Evolutionary conservation across 805 yeast genomes (phyloP).

Genomic region (Dipodascopsis uninucleata): DNA sequence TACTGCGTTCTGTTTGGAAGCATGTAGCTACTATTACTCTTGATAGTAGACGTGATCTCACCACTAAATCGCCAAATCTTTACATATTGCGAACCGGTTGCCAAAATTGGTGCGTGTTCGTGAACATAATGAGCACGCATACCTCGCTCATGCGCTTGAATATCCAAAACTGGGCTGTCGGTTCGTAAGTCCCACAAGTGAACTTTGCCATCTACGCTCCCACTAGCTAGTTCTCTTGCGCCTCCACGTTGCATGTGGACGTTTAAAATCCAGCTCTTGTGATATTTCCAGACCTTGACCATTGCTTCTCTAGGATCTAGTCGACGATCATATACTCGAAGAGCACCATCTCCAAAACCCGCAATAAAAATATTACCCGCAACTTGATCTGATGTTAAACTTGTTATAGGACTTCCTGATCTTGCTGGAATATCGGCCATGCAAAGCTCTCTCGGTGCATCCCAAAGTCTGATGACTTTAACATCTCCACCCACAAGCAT

Average conservation of each 20-base stretch:
- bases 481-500: slow-evolving; percentile 92
- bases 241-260: slow-evolving; percentile 98
- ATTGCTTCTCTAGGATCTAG: slow-evolving; percentile 78
- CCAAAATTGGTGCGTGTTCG: slow-evolving; percentile 94
- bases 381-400: slow-evolving; percentile 90
- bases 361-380: slow-evolving; percentile 87
- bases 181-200: slow-evolving; percentile 87
- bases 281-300: slow-evolving; percentile 72
- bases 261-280: slow-evolving; percentile 60
- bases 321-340: slow-evolving; percentile 88
- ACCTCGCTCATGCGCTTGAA: slow-evolving; percentile 50
- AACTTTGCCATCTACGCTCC: slow-evolving; percentile 70
- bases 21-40: slow-evolving; percentile 41
- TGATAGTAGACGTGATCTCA: slow-evolving; percentile 59
- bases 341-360: slow-evolving; percentile 86
- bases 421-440: slow-evolving; percentile 86
- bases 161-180: slow-evolving; percentile 62
- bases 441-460: slow-evolving; percentile 89
- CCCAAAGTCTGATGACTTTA: slow-evolving; percentile 89
- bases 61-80: slow-evolving; percentile 87
- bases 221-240: slow-evolving; percentile 80
- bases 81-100: slow-evolving; percentile 77
- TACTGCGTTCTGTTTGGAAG: slow-evolving; percentile 42
- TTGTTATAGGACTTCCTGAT: slow-evolving; percentile 80
- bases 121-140: slow-evolving; percentile 76